A percentile compares a stretch with the other conserved stretches of the same genome.
Evolutionary conservation across 257 asterid genomes (phyloP).

Genomic region (Orobanche coerulescens): DNA sequence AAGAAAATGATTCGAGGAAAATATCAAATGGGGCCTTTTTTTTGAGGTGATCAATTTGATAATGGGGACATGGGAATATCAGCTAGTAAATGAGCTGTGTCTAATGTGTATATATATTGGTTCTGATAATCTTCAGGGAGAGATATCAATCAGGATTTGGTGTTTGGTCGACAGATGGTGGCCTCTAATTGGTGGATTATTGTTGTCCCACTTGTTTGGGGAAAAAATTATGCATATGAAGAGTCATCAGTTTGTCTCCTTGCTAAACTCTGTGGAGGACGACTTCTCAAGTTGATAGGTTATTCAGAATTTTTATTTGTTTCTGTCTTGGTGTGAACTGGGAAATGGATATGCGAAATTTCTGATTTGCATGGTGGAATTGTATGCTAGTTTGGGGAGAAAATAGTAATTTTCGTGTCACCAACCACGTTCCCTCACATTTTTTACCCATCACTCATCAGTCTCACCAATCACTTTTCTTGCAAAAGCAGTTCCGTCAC

Average conservation of each 20-base stretch:
- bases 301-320: constrained; percentile 14
- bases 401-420: too few relatives aligned
- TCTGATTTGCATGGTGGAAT: constrained; percentile 31
- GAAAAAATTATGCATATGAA: constrained; percentile 29
- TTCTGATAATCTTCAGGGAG: not conserved
- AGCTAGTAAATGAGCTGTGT: not conserved
- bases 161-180: constrained; percentile 36
- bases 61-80: not conserved
- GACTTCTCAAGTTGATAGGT: constrained; percentile 14
- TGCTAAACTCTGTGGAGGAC: constrained; percentile 31
- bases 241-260: constrained; percentile 37
- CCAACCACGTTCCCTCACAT: too few relatives aligned
- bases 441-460: too few relatives aligned
- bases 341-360: constrained; percentile 20
- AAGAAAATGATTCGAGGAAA: not conserved
- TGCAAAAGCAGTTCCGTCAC: too few relatives aligned
- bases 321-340: constrained; percentile 27
- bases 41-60: not conserved
- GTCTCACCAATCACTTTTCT: too few relatives aligned
- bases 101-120: constrained; percentile 6
- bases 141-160: constrained; percentile 6
- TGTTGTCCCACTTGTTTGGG: constrained; percentile 34
- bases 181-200: constrained; percentile 25
- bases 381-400: constrained; percentile 15
- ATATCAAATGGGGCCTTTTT: not conserved